Evolutionary conservation across 83 land plant species (phyloP), one percentile per base, ranked within the genome.

Genomic region (Diphasiastrum complanatum): DNA sequence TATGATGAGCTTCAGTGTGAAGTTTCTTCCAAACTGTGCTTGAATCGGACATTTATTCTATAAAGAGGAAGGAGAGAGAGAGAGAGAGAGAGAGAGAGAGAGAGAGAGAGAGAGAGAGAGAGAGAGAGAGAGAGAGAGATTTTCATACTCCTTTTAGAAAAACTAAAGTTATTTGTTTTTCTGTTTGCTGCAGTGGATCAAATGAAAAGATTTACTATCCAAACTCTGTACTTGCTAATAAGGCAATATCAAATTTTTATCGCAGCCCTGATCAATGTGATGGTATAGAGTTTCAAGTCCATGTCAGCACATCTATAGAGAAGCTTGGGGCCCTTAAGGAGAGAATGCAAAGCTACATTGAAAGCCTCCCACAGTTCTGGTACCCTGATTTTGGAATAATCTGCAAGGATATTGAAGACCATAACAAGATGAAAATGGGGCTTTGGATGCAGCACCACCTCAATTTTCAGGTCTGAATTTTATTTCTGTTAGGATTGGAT

Each of bases 231-330:
- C 65, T 67, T n/a, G 23, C 50, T 51, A 59, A 31, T 18, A 67
- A 67, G 29, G 66, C 71, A 3, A 67, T 67, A 29, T 19, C 71
- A 22, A 67, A 67, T 18, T 41, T 55, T 24, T 65, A 67, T 26
- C 64, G 71, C 19, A 67, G 71, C 27, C 71, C 71, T n/a, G 51
- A 59, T 32, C 64, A 58, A 32, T 57, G 71, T 65, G 71, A 67
- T 24, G 49, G 43, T 28, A 45, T 67, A 33, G 71, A 67, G 8
- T 43, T 47, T 34, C 71, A 47, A 35, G 59, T 67, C 10, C 51
- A 53, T 16, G 35, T 62, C 4, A 45, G 22, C 47, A 67, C 71
- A 43, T 31, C 67, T 0, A 31, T 58, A 27, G 67, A 59, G 52
- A 67, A 67, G 38, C 11, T 67, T 3, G 4, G 25, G 33, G 14